A percentile compares a stretch with the other conserved stretches of the same genome.
phyloP scores from a whole-genome alignment of 2,329 filamentous ascomycete species.

The Ciborinia camelliae region DNA sequence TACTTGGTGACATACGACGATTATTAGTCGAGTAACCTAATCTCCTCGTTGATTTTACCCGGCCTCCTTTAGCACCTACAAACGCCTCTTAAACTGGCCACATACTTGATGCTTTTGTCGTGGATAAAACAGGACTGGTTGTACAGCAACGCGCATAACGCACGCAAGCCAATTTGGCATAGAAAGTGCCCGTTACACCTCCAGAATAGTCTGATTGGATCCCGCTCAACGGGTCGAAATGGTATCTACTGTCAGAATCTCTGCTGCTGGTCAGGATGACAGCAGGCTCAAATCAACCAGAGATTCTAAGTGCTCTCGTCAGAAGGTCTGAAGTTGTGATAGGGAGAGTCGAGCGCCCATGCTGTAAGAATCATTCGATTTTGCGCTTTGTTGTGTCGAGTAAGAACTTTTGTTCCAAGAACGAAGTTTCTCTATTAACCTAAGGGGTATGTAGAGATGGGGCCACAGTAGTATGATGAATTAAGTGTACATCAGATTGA shows the following conservation, averaged over 20 bases:
- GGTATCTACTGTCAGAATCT: neutral
- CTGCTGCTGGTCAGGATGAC: too few species aligned
- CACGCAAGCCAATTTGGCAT: neutral
- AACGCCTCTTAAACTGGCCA: too few species aligned
- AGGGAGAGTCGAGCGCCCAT: neutral
- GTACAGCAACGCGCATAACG: too few species aligned
- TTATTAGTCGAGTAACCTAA: neutral
- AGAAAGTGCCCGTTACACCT: neutral
- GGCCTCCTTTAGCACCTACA: too few species aligned
- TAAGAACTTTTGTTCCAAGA: neutral
- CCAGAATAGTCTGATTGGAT: neutral
- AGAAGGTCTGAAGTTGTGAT: neutral
- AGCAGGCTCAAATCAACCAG: neutral
- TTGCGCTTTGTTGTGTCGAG: neutral
- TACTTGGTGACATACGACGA: too few species aligned
- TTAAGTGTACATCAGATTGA: neutral
- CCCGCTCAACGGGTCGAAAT: too few species aligned
- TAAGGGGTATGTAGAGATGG: too few species aligned
- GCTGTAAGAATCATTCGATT: neutral
- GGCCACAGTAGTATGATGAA: neutral
- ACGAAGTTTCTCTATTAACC: neutral
- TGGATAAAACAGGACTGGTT: neutral
- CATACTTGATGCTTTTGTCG: neutral
- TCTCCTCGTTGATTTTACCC: neutral
- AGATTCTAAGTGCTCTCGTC: neutral